Percentiles rank a stretch among this genome's conserved stretches.
Conservation (phyloP, 345 rosid species). For the Viola odorata region DNA sequence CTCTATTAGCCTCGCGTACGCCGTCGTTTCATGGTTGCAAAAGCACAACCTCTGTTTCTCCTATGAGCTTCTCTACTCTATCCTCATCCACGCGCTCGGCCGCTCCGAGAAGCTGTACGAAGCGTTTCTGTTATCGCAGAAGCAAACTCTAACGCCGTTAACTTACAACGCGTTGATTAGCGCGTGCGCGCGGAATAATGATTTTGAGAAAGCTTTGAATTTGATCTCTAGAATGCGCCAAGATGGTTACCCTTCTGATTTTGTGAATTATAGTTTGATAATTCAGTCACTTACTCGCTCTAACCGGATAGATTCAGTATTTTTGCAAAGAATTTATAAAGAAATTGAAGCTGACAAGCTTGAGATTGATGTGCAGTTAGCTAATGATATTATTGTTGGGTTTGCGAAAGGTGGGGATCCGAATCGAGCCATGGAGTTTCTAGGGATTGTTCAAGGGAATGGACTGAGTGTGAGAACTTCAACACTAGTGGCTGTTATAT, state of each 20-base stretch:
- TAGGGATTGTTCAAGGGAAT: constrained; percentile 62
- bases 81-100: constrained; percentile 90
- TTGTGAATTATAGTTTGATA: constrained; percentile 76
- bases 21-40: constrained; percentile 82
- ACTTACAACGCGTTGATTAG: constrained; percentile 90
- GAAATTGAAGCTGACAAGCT: constrained; percentile 70
- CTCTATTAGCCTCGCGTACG: constrained; percentile 60
- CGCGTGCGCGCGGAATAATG: constrained; percentile 83
- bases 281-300: constrained; percentile 61
- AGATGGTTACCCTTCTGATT: constrained; percentile 84
- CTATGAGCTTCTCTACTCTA: constrained; percentile 86
- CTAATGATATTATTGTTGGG: constrained; percentile 72
- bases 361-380: constrained; percentile 72
- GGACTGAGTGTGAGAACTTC: constrained; percentile 63
- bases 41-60: constrained; percentile 92
- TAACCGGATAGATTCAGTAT: constrained; percentile 58
- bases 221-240: constrained; percentile 80
- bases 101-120: constrained; percentile 93
- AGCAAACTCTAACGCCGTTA: constrained; percentile 65
- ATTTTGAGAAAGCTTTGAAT: constrained; percentile 76
- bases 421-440: constrained; percentile 52
- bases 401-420: constrained; percentile 84
- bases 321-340: constrained; percentile 55
- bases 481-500: constrained; percentile 57
- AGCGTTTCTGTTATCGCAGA: constrained; percentile 80